Evolutionary conservation across 371 early-diverging fungal species (phyloP), one percentile per base, ranked within the genome.

Genomic region (Haplosporangium sp.): DNA sequence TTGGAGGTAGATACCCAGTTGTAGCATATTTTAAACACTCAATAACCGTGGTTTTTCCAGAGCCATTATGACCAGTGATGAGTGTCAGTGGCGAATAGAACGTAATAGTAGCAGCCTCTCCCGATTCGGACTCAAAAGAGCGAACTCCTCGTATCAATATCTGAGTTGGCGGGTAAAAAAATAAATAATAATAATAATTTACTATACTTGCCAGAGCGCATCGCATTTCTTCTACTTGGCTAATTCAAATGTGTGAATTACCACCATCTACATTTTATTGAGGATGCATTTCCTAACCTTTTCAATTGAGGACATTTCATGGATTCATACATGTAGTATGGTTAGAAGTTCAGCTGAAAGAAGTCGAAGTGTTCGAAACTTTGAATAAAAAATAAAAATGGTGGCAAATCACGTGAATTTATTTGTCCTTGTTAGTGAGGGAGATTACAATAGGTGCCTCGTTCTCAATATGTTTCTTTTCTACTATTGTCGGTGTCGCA

Each of bases 11-110:
- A 53, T 94, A 94, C 4, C 99, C 99, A 0, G 99, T 99, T 13
- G 97, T 98, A 0, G 94, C 94, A 87, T 98, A 99, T 84, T 97
- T 98, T 17, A 99, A 87, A 66, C 96, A 91, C 83, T 99, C 99
- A 69, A 99, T 98, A 67, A 99, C 96, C 2, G 99, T 99, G 85
- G 99, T 99, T 84, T 99, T 99, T 19, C 99, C 99, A 17, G 97
- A 92, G 0, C 99, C 99, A 85, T 99, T 99, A 65, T 92, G 91
- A 0, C 99, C 99, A 19, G 99, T 96, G 72, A 99, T 99, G n/a
- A 99, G 83, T 0, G 99, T 99, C 42, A 99, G 87, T 0, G 99
- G 99, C 5, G 94, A 90, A 63, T 91, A 91, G 75, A 99, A 98
- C 38, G 96, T 92, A 11, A 99, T 94, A 52, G 92, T 92, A 11